These are phyloP conservation scores for Phytophthora citrophthora DNA, from an alignment of 352 stramenopile genomes.

Conservation along the genomic window DNA sequence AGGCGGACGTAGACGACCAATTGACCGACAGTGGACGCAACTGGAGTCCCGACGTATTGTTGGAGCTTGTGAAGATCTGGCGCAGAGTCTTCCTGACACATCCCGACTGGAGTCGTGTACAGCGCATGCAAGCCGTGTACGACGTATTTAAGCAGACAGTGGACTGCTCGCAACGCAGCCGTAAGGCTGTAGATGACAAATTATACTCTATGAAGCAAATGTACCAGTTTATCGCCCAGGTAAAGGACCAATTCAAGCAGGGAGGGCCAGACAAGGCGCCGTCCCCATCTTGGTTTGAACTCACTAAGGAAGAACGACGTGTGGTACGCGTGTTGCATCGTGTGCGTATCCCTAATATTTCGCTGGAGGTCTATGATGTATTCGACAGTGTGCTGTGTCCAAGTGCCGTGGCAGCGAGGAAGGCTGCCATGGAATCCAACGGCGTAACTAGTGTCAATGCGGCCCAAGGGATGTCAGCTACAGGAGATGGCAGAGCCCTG, in stretches of 20 bases:
- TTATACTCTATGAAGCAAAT: slow-evolving; percentile 76
- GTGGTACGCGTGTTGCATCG: slow-evolving; percentile 56
- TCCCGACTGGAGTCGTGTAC: slow-evolving; percentile 43
- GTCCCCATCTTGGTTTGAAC: slow-evolving; percentile 63
- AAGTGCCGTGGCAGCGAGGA: slow-evolving; percentile 17
- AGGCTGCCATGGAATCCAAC: slow-evolving; percentile 1
- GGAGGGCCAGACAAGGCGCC: slow-evolving; percentile 18
- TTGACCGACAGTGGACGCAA: slow-evolving; percentile 56
- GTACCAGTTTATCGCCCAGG: slow-evolving; percentile 74
- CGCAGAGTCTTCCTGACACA: slow-evolving; percentile 45
- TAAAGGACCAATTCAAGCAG: slow-evolving; percentile 56
- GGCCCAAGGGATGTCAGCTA: background rate
- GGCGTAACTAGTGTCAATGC: background rate
- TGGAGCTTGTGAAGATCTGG: slow-evolving; percentile 67
- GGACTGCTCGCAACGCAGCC: slow-evolving; percentile 52
- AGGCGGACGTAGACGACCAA: slow-evolving; percentile 41
- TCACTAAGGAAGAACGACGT: slow-evolving; percentile 60
- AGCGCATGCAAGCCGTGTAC: slow-evolving; percentile 58
- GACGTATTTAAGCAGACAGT: slow-evolving; percentile 53
- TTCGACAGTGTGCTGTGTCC: slow-evolving; percentile 61
- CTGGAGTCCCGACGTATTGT: slow-evolving; percentile 58
- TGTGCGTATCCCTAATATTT: slow-evolving; percentile 68
- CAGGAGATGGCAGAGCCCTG: background rate
- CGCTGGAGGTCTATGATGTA: slow-evolving; percentile 56
- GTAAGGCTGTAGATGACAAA: slow-evolving; percentile 73